Evolutionary conservation across 768 basidiomycete species (phyloP).

Genomic region (Mycena rosella): DNA sequence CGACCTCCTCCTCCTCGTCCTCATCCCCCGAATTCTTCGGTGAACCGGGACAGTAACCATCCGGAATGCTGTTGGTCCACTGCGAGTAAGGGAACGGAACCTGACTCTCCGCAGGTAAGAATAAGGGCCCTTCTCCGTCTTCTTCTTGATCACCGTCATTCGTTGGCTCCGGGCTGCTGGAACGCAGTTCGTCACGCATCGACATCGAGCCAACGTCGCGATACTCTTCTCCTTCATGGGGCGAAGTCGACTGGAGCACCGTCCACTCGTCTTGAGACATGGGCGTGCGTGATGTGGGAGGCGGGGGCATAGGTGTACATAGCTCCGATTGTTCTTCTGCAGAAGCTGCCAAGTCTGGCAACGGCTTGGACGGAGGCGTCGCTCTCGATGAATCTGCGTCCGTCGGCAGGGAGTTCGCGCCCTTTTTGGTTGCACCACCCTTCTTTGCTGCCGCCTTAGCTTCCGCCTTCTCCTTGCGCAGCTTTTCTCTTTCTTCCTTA

Average conservation of each 20-base stretch:
- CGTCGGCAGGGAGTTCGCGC: not conserved
- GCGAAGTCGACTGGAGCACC: conserved; percentile 29
- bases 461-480: conserved; percentile 26
- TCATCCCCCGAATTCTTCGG: conserved; percentile 58
- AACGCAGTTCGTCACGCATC: conserved; percentile 32
- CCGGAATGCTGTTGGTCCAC: conserved; percentile 45
- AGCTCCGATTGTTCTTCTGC: not conserved
- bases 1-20: conserved; percentile 51
- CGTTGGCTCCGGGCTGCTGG: conserved; percentile 21
- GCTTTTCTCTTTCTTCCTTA: conserved; percentile 30
- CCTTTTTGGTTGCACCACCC: not conserved
- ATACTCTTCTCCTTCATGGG: conserved; percentile 19
- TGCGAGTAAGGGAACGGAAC: conserved; percentile 68
- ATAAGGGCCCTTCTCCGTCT: conserved; percentile 54
- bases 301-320: not conserved
- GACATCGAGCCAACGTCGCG: conserved; percentile 20
- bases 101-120: conserved; percentile 67
- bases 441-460: conserved; percentile 14
- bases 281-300: conserved; percentile 11
- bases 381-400: not conserved
- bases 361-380: not conserved
- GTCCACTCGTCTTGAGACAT: conserved; percentile 33
- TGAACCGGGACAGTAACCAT: conserved; percentile 36
- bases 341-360: not conserved
- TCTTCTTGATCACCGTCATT: conserved; percentile 2